Evolutionary conservation across 805 yeast genomes (phyloP), one percentile per base, ranked within the genome.

Genomic region (Candida sonorensis): DNA sequence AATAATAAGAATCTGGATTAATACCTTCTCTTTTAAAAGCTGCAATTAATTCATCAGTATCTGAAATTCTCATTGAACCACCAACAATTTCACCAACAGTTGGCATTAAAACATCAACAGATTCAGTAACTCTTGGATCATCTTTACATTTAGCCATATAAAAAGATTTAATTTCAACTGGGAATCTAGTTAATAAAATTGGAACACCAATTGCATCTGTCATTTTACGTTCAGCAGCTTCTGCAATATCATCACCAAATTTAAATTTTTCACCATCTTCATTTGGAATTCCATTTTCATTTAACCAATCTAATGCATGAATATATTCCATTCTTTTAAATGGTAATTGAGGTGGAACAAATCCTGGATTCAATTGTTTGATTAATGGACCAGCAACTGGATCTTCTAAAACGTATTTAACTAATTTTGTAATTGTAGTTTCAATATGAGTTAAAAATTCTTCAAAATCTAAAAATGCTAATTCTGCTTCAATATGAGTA

Each of bases 191-290:
- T 59, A 92, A 77, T 48, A 92, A 71, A 48, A 92, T 88, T 44
- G 99, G 99, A 44, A 73, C 82, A 55, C 88, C 88, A 59, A 92
- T 81, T 38, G 83, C 74, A 59, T 92, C 99, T 21, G 95, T 86
- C 99, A 92, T 92, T 63, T 81, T 84, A 61, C 99, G 83, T 73
- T 92, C 99, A 38, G 97, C 98, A 35, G 98, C 98, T 67, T 92
- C 99, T 40, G 97, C 97, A 44, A 92, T 92, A 61, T 92, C 99
- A 57, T 92, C 99, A 61, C 99, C 99, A 48, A 92, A 92, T 64
- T 81, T 75, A 79, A 90, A 92, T 47, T 69, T 66, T 57, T 86
- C 82, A 42, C 92, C 97, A 10, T 90, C 96, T 68, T 92, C 98
- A 74, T 90, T 92, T 53, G 79, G 78, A 51, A 94, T 77, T 34